Conservation (phyloP, 305 asterid genomes). For the Fraxinus angustifolia region DNA sequence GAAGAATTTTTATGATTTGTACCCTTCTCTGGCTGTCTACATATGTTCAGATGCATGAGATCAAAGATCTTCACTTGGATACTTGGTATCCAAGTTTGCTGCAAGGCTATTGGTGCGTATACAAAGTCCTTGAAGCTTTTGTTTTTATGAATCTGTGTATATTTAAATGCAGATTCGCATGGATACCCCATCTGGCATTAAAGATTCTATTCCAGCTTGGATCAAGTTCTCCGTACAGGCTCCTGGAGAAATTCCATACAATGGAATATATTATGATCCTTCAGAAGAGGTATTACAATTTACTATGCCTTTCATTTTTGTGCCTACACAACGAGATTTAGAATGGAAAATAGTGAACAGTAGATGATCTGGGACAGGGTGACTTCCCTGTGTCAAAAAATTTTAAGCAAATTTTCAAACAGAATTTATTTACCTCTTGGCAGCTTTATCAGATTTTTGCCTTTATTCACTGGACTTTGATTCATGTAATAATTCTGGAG, state of each 20-base stretch:
- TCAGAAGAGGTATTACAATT: slow-evolving; percentile 69
- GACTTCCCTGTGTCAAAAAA: neutral
- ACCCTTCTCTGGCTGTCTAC: neutral
- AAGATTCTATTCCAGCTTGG: slow-evolving; percentile 99
- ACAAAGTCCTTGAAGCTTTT: neutral
- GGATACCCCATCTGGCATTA: slow-evolving; percentile 93
- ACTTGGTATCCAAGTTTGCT: neutral
- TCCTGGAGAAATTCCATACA: slow-evolving; percentile 91
- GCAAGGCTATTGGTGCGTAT: neutral
- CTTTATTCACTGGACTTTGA: slow-evolving; percentile 12
- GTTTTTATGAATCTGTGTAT: slow-evolving; percentile 18
- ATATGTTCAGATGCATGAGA: neutral
- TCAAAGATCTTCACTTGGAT: neutral
- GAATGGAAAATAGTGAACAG: slow-evolving; percentile 4
- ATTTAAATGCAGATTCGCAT: slow-evolving; percentile 74
- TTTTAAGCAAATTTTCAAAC: neutral
- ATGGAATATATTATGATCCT: slow-evolving; percentile 97
- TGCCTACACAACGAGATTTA: neutral
- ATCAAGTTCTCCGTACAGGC: slow-evolving; percentile 91
- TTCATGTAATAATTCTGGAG: slow-evolving; percentile 1
- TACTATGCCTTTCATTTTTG: neutral
- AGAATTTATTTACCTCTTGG: slow-evolving; percentile 8
- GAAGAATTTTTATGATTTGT: neutral
- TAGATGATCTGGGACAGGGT: slow-evolving; percentile 20
- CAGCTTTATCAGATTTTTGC: slow-evolving; percentile 18